Evolutionary conservation across 345 rosid genomes (phyloP).

Genomic region (Microcos paniculata): DNA sequence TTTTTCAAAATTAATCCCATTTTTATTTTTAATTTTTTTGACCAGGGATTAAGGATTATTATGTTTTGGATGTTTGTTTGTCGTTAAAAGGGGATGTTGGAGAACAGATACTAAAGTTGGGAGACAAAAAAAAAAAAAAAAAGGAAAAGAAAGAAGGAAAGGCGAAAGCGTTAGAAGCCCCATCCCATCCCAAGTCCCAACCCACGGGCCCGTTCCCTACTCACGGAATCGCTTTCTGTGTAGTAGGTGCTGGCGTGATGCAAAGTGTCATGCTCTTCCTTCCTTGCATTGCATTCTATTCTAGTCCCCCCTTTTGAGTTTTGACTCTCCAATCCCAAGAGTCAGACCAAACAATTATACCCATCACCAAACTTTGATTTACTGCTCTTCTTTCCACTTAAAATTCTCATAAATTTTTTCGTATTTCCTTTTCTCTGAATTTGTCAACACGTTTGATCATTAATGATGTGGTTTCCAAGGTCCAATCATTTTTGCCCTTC

Average conservation of each 20-base stretch:
- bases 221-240: not conserved
- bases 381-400: not conserved
- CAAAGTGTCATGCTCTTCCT: not conserved
- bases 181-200: not conserved
- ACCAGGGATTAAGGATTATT: not conserved
- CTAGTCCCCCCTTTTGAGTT: not conserved
- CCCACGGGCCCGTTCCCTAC: not conserved
- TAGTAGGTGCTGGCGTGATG: not conserved
- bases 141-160: too few species aligned
- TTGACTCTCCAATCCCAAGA: not conserved
- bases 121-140: not conserved
- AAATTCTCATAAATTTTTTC: too few species aligned
- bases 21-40: not conserved
- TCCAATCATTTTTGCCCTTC: not conserved
- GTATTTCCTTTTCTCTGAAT: not conserved
- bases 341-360: not conserved
- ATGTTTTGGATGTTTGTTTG: not conserved
- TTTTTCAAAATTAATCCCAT: not conserved
- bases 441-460: not conserved
- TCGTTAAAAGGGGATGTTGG: not conserved
- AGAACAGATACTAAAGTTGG: not conserved
- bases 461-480: not conserved
- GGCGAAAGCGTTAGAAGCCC: not conserved
- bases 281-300: too few species aligned
- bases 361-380: not conserved